Percentiles rank a stretch among this genome's conserved stretches.
phyloP scores from a whole-genome alignment of 2,329 filamentous ascomycete genomes.

The Colletotrichum sp. region DNA sequence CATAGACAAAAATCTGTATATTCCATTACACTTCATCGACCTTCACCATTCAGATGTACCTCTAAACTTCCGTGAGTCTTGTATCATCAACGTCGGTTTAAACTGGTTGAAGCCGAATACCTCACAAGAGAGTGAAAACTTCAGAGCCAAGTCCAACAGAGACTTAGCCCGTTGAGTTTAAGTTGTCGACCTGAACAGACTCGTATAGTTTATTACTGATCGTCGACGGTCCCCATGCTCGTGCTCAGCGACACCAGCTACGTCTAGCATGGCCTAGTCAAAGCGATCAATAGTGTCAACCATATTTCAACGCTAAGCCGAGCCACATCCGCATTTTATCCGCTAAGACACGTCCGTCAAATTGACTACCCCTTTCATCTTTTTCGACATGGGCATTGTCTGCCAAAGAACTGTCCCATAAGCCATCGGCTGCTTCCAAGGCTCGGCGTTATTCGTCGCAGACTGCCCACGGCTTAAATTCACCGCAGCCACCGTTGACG shows the following conservation, averaged over 20 bases:
- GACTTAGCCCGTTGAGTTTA: neutral
- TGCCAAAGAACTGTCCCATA: neutral
- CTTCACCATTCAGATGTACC: neutral
- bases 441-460: neutral
- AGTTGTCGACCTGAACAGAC: neutral
- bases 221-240: neutral
- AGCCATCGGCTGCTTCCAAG: neutral
- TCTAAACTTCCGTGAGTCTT: neutral
- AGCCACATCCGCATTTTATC: neutral
- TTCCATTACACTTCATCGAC: neutral
- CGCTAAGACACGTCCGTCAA: neutral
- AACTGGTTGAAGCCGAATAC: neutral
- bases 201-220: neutral
- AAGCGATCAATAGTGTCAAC: neutral
- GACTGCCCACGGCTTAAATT: neutral
- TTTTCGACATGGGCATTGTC: rapidly evolving
- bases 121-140: neutral
- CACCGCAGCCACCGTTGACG: neutral
- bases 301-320: neutral
- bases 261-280: neutral
- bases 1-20: neutral
- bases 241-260: neutral
- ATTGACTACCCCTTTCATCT: neutral
- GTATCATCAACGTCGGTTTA: neutral
- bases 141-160: neutral